Evolutionary conservation across 2,329 filamentous ascomycete genomes (phyloP), one percentile per base, ranked within the genome.

Genomic region (Westerdykella ornata): DNA sequence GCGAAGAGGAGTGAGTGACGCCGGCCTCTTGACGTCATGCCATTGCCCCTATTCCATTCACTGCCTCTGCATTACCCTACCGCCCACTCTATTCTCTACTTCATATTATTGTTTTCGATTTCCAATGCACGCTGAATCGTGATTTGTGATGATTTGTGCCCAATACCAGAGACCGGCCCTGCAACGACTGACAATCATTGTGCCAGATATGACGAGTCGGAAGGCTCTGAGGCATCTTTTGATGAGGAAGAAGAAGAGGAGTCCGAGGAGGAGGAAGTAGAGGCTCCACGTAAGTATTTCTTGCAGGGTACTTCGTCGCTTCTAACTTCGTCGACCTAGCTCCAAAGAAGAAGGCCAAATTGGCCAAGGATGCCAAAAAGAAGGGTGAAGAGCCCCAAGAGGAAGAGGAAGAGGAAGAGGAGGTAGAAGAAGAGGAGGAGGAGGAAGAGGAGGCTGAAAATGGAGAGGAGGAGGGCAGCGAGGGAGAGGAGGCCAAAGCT

Each of bases 1-100:
- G 65, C 45, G 68, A 70, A 63, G 68, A 66, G 61, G 68, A 67
- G 64, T 67, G 56, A 66, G 64, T 66, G 46, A 44, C 31, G 28
- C 48, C 36, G 44, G 46, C 51, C 45, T 47, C 51, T 63, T 67
- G 63, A 66, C 62, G 63, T 67, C 62, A 65, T 63, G 47, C 47
- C 43, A 42, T 53, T 43, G 48, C 44, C 42, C 41, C 40, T 48
- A 34, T 14, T 38, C 34, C 22, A 26, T 26, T 26, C 22, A 7
- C 22, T 17, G 14, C 4, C 11, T 33, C 11, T 33, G 4, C 30
- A 33, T 33, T 17, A 11, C 22, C 22, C 8, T 8, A 26, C 22
- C 12, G 22, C 22, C 7, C 22, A 9, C 8, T 3, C 30, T 33
- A n/a, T n/a, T 9, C 4, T 33, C 8, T 3, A 4, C 5, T 15